Percentiles rank a stretch among this genome's conserved stretches.
These are phyloP conservation scores for Clathrospora elynae DNA, from an alignment of 2,329 filamentous ascomycete genomes.

Conservation along the genomic window DNA sequence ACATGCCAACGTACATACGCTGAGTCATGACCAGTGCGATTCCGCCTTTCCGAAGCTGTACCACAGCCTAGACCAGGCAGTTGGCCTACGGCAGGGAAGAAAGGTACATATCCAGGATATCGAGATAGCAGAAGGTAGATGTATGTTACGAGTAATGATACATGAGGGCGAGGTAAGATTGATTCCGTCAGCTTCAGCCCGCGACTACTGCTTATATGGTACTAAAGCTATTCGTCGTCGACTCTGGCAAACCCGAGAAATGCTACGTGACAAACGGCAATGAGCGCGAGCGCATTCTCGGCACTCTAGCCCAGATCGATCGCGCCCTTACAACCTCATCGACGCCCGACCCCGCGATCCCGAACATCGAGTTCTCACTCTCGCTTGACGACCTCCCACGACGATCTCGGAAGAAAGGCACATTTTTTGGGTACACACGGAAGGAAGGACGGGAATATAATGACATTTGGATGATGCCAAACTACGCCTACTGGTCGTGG, in stretches of 20 bases:
- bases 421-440: slow-evolving; percentile 41
- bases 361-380: slow-evolving; percentile 41
- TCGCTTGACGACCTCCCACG: slow-evolving; percentile 42
- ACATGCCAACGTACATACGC: slow-evolving; percentile 41
- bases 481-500: slow-evolving; percentile 46
- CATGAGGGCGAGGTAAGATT: slow-evolving; percentile 36
- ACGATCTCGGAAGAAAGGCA: slow-evolving; percentile 33
- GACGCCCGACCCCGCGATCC: slow-evolving; percentile 33
- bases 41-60: slow-evolving; percentile 42
- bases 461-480: slow-evolving; percentile 45
- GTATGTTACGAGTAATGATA: slow-evolving; percentile 41
- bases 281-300: slow-evolving; percentile 43
- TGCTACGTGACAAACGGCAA: slow-evolving; percentile 44
- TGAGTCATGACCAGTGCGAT: slow-evolving; percentile 42
- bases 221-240: slow-evolving; percentile 38
- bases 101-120: slow-evolving; percentile 39
- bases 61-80: slow-evolving; percentile 34
- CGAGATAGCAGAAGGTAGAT: slow-evolving; percentile 36
- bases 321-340: slow-evolving; percentile 37
- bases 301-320: slow-evolving; percentile 42
- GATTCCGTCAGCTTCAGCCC: background rate
- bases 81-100: slow-evolving; percentile 30
- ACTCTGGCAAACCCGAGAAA: slow-evolving; percentile 37
- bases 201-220: slow-evolving; percentile 11
- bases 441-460: slow-evolving; percentile 36